phyloP scores from a whole-genome alignment of 202 grass and related monocot genomes.

The Setaria italica region DNA sequence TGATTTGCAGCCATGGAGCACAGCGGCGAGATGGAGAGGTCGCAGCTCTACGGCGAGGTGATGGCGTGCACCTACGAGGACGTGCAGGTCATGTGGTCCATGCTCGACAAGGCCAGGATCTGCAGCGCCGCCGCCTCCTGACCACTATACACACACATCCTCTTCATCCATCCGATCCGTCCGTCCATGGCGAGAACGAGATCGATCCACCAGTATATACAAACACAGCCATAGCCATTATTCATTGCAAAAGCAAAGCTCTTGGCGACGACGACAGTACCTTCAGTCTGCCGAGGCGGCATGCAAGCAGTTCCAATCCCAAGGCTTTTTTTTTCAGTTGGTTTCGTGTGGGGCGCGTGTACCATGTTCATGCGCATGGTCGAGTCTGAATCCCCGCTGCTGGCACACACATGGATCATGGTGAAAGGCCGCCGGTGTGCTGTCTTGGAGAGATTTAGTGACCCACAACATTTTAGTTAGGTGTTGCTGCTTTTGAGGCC shows the following conservation, averaged over 20 bases:
- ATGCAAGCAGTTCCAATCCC: neutral
- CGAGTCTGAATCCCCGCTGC: conserved; percentile 49
- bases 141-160: neutral
- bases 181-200: neutral
- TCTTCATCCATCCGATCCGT: neutral
- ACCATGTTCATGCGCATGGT: neutral
- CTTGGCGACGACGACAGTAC: neutral
- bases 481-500: conserved; percentile 27
- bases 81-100: conserved; percentile 91
- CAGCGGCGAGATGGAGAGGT: conserved; percentile 24
- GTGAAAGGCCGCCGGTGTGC: neutral
- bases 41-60: conserved; percentile 88
- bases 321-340: neutral
- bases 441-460: conserved; percentile 52
- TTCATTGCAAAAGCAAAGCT: conserved; percentile 35
- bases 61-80: conserved; percentile 87
- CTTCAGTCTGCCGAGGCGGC: neutral
- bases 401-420: conserved; percentile 19
- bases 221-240: neutral
- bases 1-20: conserved; percentile 6
- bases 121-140: conserved; percentile 41
- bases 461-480: conserved; percentile 19
- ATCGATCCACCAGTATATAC: conserved; percentile 33
- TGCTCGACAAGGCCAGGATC: conserved; percentile 74
- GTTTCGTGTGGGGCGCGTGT: neutral